Evolutionary conservation across 1,284 basidiomycete species (phyloP).

Genomic region (Ustilago crameri): DNA sequence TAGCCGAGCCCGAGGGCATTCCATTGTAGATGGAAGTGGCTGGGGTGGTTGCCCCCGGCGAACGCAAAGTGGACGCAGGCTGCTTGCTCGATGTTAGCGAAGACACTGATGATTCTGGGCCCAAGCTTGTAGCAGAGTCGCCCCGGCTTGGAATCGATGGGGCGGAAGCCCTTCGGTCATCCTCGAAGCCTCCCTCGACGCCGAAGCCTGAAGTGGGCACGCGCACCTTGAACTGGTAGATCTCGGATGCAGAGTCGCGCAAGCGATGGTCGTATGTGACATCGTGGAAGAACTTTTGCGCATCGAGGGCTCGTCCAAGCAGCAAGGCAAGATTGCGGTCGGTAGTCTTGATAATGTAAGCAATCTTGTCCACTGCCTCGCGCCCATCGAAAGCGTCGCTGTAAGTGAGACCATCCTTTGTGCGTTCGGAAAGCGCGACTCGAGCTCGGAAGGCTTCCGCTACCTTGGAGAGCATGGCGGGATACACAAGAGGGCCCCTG

Average conservation of each 20-base stretch:
- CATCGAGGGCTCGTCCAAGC: constrained; percentile 91
- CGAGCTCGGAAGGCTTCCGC: constrained; percentile 90
- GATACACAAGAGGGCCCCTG: constrained; percentile 77
- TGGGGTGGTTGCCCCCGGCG: constrained; percentile 50
- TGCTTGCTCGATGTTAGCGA: constrained; percentile 58
- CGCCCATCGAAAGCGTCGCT: constrained; percentile 95
- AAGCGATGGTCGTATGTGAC: constrained; percentile 98
- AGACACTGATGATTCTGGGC: constrained; percentile 36
- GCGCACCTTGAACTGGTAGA: constrained; percentile 88
- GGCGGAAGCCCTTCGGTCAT: constrained; percentile 27
- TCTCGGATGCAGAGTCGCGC: constrained; percentile 85
- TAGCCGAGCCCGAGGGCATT: constrained; percentile 31
- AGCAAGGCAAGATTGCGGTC: constrained; percentile 95
- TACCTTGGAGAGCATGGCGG: constrained; percentile 91
- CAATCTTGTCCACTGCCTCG: constrained; percentile 94
- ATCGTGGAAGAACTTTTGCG: constrained; percentile 99
- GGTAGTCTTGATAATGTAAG: constrained; percentile 96
- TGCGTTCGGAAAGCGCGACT: constrained; percentile 79
- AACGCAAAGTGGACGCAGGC: constrained; percentile 51
- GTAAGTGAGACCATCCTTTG: constrained; percentile 95
- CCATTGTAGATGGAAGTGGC: constrained; percentile 63
- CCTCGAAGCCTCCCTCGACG: constrained; percentile 41
- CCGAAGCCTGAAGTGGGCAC: constrained; percentile 74
- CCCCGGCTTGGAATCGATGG: constrained; percentile 24
- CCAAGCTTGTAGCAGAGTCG: constrained; percentile 41